These are phyloP conservation scores for Macaranga tanarius DNA, from an alignment of 441 rosid species.

Conservation along the genomic window DNA sequence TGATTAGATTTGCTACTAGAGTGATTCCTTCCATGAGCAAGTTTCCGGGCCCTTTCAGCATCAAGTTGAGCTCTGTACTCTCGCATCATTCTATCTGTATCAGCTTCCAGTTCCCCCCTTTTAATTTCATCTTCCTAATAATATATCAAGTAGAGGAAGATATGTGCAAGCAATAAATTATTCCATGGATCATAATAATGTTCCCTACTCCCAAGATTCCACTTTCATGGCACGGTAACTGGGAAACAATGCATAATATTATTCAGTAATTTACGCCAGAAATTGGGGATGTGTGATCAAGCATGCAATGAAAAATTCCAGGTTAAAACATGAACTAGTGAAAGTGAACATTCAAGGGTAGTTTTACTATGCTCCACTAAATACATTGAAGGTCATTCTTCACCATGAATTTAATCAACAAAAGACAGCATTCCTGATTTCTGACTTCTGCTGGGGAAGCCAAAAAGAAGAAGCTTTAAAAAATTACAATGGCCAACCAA, in stretches of 20 bases:
- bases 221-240: neutral
- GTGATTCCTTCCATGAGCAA: constrained; percentile 86
- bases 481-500: neutral
- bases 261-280: neutral
- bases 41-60: constrained; percentile 93
- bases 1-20: constrained; percentile 54
- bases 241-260: neutral
- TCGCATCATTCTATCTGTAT: constrained; percentile 92
- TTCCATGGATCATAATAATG: neutral
- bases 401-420: neutral
- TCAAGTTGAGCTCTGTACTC: constrained; percentile 98
- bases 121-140: constrained; percentile 90
- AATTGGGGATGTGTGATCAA: neutral
- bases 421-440: neutral
- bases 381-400: neutral
- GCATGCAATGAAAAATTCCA: neutral
- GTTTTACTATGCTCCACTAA: neutral
- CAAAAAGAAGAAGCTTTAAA: no score
- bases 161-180: constrained; percentile 2
- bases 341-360: neutral
- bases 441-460: neutral
- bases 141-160: constrained; percentile 26
- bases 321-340: neutral
- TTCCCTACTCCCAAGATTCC: neutral
- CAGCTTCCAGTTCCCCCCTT: constrained; percentile 88